phyloP scores from a whole-genome alignment of 208 protist species.

The Balamuthia mandrillaris region DNA sequence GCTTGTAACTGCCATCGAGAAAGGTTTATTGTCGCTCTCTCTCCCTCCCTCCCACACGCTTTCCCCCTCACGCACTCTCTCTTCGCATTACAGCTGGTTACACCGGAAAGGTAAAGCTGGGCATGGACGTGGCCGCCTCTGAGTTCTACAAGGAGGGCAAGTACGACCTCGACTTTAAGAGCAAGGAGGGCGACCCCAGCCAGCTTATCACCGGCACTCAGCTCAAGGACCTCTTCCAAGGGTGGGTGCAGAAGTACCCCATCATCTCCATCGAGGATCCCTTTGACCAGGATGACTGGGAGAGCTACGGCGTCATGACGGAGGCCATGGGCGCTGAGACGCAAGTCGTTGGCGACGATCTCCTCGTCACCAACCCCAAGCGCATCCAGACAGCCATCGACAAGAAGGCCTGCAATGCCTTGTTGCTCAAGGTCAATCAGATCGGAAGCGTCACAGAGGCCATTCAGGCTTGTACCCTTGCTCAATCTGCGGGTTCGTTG shows the following conservation, averaged over 20 bases:
- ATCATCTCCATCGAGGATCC: constrained; percentile 99
- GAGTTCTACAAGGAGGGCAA: constrained; percentile 82
- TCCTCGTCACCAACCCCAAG: constrained; percentile 95
- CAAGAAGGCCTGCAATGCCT: constrained; percentile 88
- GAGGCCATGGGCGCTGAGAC: constrained; percentile 67
- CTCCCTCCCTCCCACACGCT: background rate
- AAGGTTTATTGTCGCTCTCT: constrained; percentile 81
- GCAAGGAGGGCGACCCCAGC: constrained; percentile 61
- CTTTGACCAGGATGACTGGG: constrained; percentile 97
- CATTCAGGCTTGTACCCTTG: constrained; percentile 90
- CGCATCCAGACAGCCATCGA: constrained; percentile 88
- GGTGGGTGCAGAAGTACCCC: constrained; percentile 85
- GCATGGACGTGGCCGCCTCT: constrained; percentile 97
- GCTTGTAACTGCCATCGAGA: constrained; percentile 92
- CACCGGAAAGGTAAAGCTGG: constrained; percentile 92
- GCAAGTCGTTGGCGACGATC: constrained; percentile 98
- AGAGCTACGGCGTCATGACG: constrained; percentile 82
- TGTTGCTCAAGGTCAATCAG: constrained; percentile 99
- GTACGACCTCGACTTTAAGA: constrained; percentile 98
- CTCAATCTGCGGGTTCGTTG: constrained; percentile 76
- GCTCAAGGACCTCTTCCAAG: constrained; percentile 86
- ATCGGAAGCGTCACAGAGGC: constrained; percentile 96
- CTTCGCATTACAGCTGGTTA: constrained; percentile 56
- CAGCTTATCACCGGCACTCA: constrained; percentile 57
- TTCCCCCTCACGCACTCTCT: background rate